Base-by-base conservation (phyloP, 2,329 filamentous ascomycete genomes). In the Dothidotthia symphoricarpi region DNA sequence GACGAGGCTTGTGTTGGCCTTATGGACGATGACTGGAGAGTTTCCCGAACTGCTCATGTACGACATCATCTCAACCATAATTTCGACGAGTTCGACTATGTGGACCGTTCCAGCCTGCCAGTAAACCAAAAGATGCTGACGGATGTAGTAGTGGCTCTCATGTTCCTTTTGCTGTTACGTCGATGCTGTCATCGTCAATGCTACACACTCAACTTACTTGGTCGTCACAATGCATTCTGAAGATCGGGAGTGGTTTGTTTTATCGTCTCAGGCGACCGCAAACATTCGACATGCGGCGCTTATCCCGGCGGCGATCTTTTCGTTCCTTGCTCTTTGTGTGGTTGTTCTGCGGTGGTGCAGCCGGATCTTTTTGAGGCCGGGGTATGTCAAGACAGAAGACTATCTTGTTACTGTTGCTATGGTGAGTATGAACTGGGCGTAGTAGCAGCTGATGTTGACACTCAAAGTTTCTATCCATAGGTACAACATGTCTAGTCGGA, bases 291-390 rank as follows among this genome's bases (percentile, higher is more conserved):
- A 43, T 28, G 36, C 51, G 6, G 55, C 58, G 3, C 43, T 67
- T 3, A 30, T 55, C 3, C 53, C 59, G 3, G 47, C 61, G 6
- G 39, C 61, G 3, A 25, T 51, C 2, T 53, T 61, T 28, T 61
- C 57, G 2, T 15, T 34, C 1, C n/a, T 64, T 2, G 61, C 62
- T 12, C 25, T 55, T 2, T 3, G 54, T 9, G 40, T 52, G 8
- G 53, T 65, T 5, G 10, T 34, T 1, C 33, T 63, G 16, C 46
- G 64, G 31, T 62, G 52, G 56, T 61, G 59, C 31, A 62, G 58
- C 19, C 49, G 57, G 24, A 17, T 48, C 1, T 32, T 31, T 22
- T 40, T 59, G 4, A 41, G 32, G 3, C 34, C 52, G 11, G 43
- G 45, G 9, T 38, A 27, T 24, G 32, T 51, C 15, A 31, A 29